A percentile compares a stretch with the other conserved stretches of the same genome.
These are phyloP conservation scores for Globisporangium parvum DNA, from an alignment of 352 stramenopile genomes.

Conservation along the genomic window DNA sequence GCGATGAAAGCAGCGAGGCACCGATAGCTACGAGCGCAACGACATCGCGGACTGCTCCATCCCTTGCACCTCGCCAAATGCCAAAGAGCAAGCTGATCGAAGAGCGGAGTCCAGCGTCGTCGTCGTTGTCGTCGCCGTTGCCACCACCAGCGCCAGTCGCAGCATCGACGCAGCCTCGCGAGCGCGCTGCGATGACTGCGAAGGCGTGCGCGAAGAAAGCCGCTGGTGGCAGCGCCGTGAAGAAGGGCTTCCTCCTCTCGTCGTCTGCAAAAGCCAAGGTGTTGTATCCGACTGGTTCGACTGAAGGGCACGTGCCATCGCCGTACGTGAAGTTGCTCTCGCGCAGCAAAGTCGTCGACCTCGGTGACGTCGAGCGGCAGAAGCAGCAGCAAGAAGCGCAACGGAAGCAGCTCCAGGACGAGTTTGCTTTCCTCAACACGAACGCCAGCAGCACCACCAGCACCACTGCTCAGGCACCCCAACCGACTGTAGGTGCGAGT, in stretches of 20 bases:
- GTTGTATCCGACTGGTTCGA: constrained; percentile 73
- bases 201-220: constrained; percentile 5
- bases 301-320: constrained; percentile 52
- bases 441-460: not conserved
- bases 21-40: not conserved
- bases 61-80: constrained; percentile 1
- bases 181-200: constrained; percentile 3
- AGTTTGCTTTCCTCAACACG: constrained; percentile 20
- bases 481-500: not conserved
- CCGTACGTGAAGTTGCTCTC: constrained; percentile 75
- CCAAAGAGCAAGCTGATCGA: constrained; percentile 6
- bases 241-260: constrained; percentile 62
- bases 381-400: constrained; percentile 24
- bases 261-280: constrained; percentile 19
- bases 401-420: constrained; percentile 15
- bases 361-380: constrained; percentile 41
- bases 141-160: not conserved
- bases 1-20: not conserved
- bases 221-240: constrained; percentile 27
- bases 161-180: not conserved
- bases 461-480: not conserved
- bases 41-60: too few species aligned
- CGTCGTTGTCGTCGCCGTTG: not conserved
- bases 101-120: not conserved
- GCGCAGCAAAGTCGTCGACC: constrained; percentile 76